Evolutionary conservation across 2,329 filamentous ascomycete genomes (phyloP).

Genomic region (Pseudohalonectria lignicola): DNA sequence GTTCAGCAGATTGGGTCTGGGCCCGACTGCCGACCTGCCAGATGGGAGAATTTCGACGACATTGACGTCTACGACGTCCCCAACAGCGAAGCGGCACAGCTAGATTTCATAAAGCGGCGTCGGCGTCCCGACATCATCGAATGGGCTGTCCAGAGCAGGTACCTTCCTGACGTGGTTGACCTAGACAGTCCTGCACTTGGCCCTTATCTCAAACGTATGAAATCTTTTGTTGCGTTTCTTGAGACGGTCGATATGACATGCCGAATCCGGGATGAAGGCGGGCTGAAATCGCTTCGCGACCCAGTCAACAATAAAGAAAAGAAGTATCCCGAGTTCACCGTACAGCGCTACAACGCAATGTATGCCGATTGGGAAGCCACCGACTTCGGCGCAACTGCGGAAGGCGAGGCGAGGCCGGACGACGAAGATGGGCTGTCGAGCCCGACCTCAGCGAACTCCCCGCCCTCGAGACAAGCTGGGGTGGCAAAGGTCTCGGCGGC

Average conservation of each 20-base stretch:
- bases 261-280: neutral
- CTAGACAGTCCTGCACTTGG: neutral
- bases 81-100: neutral
- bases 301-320: neutral
- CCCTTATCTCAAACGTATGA: neutral
- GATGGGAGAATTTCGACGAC: conserved; percentile 2
- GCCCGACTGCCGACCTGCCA: too few relatives aligned
- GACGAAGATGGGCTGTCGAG: neutral
- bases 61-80: neutral
- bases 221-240: conserved; percentile 1
- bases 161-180: neutral
- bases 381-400: neutral
- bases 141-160: neutral
- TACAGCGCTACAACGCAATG: neutral
- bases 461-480: neutral
- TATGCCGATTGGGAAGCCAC: neutral
- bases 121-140: neutral
- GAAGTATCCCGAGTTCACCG: neutral
- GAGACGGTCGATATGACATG: neutral
- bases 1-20: too few relatives aligned
- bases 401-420: neutral
- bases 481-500: too few relatives aligned
- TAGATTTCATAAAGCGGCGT: neutral
- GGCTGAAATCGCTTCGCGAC: neutral
- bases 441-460: neutral